These are phyloP conservation scores for Amanita molliuscula DNA, from an alignment of 768 basidiomycete genomes.

Conservation along the genomic window DNA sequence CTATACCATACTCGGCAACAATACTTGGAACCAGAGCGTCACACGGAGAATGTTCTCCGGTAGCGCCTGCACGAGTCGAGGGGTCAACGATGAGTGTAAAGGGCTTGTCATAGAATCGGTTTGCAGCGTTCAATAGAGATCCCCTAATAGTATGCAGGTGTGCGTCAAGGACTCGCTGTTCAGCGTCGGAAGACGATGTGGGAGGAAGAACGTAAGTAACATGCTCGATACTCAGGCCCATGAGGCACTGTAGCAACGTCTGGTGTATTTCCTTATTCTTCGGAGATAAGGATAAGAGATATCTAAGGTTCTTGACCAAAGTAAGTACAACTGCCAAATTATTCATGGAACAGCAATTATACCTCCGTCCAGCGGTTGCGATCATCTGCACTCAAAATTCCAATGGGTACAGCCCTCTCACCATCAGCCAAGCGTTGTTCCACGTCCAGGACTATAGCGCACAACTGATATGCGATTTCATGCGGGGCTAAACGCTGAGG, in stretches of 20 bases:
- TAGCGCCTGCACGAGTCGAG: conserved; percentile 73
- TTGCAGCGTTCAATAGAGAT: conserved; percentile 48
- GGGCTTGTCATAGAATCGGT: conserved; percentile 89
- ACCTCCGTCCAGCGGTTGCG: conserved; percentile 79
- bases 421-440: conserved; percentile 34
- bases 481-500: conserved; percentile 23
- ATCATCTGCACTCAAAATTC: conserved; percentile 68
- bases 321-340: not conserved
- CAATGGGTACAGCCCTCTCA: conserved; percentile 51
- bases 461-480: conserved; percentile 35
- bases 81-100: conserved; percentile 77
- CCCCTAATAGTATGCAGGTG: conserved; percentile 70
- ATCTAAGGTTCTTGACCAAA: conserved; percentile 44
- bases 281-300: conserved; percentile 58
- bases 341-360: conserved; percentile 13
- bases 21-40: conserved; percentile 89
- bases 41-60: conserved; percentile 85
- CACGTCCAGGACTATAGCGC: conserved; percentile 47
- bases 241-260: conserved; percentile 62
- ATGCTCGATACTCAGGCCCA: conserved; percentile 76
- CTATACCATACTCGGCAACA: conserved; percentile 73
- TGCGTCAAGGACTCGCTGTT: conserved; percentile 40
- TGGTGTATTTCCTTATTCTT: conserved; percentile 50
- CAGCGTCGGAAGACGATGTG: conserved; percentile 11
- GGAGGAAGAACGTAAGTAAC: conserved; percentile 39